phyloP scores from a whole-genome alignment of 2,329 filamentous ascomycete genomes.

The Fusarium floridanum region DNA sequence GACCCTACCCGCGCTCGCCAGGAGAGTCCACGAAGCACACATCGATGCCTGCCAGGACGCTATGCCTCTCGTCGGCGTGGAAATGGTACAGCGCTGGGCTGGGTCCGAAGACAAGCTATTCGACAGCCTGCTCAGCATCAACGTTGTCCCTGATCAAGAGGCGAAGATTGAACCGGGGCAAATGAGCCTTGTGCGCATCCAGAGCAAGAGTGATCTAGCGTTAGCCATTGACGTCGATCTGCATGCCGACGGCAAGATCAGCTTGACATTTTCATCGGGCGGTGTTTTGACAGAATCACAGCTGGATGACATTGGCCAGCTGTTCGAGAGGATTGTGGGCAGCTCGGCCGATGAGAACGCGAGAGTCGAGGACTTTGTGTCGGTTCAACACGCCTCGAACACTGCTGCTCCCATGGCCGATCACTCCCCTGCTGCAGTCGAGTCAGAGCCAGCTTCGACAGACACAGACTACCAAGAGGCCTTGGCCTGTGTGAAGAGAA shows the following conservation, averaged over 20 bases:
- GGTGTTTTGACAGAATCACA: background rate
- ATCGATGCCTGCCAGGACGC: background rate
- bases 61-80: conserved; percentile 19
- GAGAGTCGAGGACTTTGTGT: background rate
- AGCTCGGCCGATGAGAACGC: background rate
- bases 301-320: background rate
- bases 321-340: conserved; percentile 16
- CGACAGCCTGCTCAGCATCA: conserved; percentile 26
- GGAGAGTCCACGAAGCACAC: conserved; percentile 14
- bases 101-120: conserved; percentile 19
- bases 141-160: background rate
- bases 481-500: background rate
- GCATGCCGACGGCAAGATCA: conserved; percentile 11
- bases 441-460: background rate
- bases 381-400: too few species aligned
- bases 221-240: conserved; percentile 23
- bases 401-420: background rate
- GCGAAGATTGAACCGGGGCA: background rate
- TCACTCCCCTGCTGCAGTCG: background rate
- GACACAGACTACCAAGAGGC: background rate
- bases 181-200: conserved; percentile 5
- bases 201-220: conserved; percentile 23
- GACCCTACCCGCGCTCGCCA: background rate
- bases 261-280: conserved; percentile 10
- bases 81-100: conserved; percentile 25